phyloP scores from a whole-genome alignment of 352 stramenopile genomes.

The Peronospora belbahrii region DNA sequence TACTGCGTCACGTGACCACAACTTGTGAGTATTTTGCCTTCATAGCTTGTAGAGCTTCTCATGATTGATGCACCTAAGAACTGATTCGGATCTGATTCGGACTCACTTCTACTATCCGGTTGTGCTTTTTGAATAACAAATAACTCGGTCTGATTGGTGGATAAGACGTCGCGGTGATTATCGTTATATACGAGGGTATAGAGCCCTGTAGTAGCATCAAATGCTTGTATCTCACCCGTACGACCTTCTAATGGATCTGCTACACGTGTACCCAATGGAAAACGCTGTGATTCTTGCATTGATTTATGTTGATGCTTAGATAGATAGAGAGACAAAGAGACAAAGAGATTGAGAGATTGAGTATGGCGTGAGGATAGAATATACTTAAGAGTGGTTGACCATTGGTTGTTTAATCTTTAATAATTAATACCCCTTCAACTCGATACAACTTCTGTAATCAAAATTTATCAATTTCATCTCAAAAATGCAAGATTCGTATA shows the following conservation, averaged over 20 bases:
- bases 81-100: conserved; percentile 31
- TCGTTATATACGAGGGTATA: conserved; percentile 55
- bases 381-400: no score
- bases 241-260: conserved; percentile 52
- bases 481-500: no score
- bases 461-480: no score
- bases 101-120: conserved; percentile 1
- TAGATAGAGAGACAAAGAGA: no score
- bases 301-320: no score
- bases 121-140: conserved; percentile 27
- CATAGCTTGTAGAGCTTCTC: conserved; percentile 44
- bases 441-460: no score
- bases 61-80: conserved; percentile 31
- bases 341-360: no score
- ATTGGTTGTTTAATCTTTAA: no score
- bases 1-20: conserved; percentile 42
- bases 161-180: conserved; percentile 32
- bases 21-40: conserved; percentile 30
- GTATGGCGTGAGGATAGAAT: no score
- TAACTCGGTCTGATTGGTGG: conserved; percentile 21
- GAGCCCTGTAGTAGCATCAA: conserved; percentile 28
- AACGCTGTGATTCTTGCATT: conserved; percentile 35
- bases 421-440: no score
- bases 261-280: conserved; percentile 42
- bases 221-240: conserved; percentile 42